These are phyloP conservation scores for Moesziomyces parantarcticus DNA, from an alignment of 1,284 basidiomycete genomes.

Conservation along the genomic window DNA sequence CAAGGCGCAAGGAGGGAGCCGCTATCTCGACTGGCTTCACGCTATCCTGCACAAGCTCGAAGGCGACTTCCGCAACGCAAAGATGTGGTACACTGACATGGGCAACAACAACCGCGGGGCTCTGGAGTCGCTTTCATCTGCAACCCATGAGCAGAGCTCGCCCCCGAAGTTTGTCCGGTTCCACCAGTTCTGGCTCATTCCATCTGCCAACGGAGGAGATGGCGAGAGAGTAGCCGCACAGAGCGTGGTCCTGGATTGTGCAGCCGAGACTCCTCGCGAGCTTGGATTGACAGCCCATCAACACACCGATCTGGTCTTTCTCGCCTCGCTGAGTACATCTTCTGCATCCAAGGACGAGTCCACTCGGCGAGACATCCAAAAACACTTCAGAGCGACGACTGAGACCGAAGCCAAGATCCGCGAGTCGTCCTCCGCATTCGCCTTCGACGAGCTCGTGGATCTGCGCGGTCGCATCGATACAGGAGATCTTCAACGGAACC, in stretches of 20 bases:
- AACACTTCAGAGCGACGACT: constrained; percentile 19
- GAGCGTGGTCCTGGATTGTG: not conserved
- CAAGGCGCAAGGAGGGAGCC: constrained; percentile 36
- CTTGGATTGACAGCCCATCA: constrained; percentile 24
- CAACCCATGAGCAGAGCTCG: not conserved
- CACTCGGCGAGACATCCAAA: constrained; percentile 5
- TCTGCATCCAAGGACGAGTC: not conserved
- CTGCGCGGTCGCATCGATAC: not conserved
- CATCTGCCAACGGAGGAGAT: constrained; percentile 8
- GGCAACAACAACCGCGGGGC: constrained; percentile 17
- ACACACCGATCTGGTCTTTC: constrained; percentile 30
- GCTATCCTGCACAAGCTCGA: constrained; percentile 42
- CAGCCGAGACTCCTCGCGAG: not conserved
- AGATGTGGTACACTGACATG: constrained; percentile 47
- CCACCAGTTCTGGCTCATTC: constrained; percentile 19
- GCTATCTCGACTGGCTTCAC: constrained; percentile 41
- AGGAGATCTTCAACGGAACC: not conserved
- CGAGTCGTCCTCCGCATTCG: constrained; percentile 13
- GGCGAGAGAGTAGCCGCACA: constrained; percentile 1
- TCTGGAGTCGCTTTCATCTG: not conserved
- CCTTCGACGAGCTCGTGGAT: constrained; percentile 7
- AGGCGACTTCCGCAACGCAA: constrained; percentile 37
- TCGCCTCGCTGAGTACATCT: constrained; percentile 6
- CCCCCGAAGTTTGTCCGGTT: constrained; percentile 6
- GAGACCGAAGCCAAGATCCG: constrained; percentile 26